These are phyloP conservation scores for Aspergillus nomiae DNA, from an alignment of 2,329 filamentous ascomycete genomes.

Conservation along the genomic window DNA sequence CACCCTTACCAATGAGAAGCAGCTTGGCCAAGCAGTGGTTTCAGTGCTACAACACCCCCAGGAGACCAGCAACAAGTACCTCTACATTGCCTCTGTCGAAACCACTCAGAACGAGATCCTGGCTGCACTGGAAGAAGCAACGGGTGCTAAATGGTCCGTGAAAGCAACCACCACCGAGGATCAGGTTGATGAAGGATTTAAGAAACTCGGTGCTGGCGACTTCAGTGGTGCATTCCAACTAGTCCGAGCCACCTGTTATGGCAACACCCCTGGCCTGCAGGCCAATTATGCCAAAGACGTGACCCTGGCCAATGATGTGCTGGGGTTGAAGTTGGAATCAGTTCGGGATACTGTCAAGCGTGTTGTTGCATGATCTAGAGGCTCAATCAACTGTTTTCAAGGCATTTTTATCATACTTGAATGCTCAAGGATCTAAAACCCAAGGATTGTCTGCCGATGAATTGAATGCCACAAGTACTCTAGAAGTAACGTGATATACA, in stretches of 20 bases:
- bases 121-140: slow-evolving; percentile 54
- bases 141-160: slow-evolving; percentile 55
- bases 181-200: slow-evolving; percentile 17
- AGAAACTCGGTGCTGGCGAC: slow-evolving; percentile 25
- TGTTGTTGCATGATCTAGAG: background rate
- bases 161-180: slow-evolving; percentile 36
- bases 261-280: slow-evolving; percentile 19
- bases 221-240: slow-evolving; percentile 26
- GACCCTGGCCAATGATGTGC: slow-evolving; percentile 22
- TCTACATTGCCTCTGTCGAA: slow-evolving; percentile 60
- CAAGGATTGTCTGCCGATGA: background rate
- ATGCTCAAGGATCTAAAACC: background rate
- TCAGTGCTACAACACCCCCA: slow-evolving; percentile 53
- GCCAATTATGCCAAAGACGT: slow-evolving; percentile 28
- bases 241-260: slow-evolving; percentile 24
- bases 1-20: slow-evolving; percentile 53
- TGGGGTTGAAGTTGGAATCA: slow-evolving; percentile 25
- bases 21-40: slow-evolving; percentile 56
- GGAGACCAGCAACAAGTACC: slow-evolving; percentile 59
- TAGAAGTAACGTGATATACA: background rate
- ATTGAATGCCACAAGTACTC: background rate
- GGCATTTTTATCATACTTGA: background rate
- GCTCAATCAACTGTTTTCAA: background rate
- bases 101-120: slow-evolving; percentile 62
- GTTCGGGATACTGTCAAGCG: slow-evolving; percentile 22